Evolutionary conservation across 108 stramenopile genomes (phyloP).

Genomic region (Schizochytrium sp.): DNA sequence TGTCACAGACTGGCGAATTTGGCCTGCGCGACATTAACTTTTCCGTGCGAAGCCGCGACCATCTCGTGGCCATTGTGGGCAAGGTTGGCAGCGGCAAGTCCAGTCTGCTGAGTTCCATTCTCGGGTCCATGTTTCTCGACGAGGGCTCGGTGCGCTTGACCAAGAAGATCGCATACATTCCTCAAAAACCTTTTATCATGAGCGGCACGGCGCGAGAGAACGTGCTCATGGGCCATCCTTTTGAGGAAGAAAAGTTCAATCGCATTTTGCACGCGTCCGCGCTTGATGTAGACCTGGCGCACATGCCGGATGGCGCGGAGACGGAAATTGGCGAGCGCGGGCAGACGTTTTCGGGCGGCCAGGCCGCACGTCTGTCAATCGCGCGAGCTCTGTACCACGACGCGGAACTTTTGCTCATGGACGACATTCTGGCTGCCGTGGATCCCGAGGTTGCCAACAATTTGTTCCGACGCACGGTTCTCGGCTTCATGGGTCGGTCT

Average conservation of each 20-base stretch:
- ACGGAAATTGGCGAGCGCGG: slow-evolving; percentile 91
- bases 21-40: not conserved
- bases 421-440: slow-evolving; percentile 68
- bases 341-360: slow-evolving; percentile 78
- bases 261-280: slow-evolving; percentile 70
- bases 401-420: slow-evolving; percentile 68
- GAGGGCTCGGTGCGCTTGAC: not conserved
- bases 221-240: slow-evolving; percentile 60
- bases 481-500: not conserved
- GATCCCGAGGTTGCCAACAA: slow-evolving; percentile 71
- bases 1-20: not conserved
- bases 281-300: slow-evolving; percentile 69
- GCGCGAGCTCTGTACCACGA: slow-evolving; percentile 72
- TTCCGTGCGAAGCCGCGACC: not conserved
- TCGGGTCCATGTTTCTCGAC: slow-evolving; percentile 65
- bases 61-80: slow-evolving; percentile 58
- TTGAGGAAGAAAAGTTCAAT: slow-evolving; percentile 68
- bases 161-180: slow-evolving; percentile 55
- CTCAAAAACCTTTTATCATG: slow-evolving; percentile 83
- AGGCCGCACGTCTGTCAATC: slow-evolving; percentile 58
- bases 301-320: slow-evolving; percentile 79
- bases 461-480: slow-evolving; percentile 52
- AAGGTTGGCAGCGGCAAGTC: slow-evolving; percentile 76
- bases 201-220: slow-evolving; percentile 78
- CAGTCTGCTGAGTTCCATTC: slow-evolving; percentile 68